Base-by-base conservation (phyloP, 2,329 filamentous ascomycete species). In the Simplicillium aogashimaense region DNA sequence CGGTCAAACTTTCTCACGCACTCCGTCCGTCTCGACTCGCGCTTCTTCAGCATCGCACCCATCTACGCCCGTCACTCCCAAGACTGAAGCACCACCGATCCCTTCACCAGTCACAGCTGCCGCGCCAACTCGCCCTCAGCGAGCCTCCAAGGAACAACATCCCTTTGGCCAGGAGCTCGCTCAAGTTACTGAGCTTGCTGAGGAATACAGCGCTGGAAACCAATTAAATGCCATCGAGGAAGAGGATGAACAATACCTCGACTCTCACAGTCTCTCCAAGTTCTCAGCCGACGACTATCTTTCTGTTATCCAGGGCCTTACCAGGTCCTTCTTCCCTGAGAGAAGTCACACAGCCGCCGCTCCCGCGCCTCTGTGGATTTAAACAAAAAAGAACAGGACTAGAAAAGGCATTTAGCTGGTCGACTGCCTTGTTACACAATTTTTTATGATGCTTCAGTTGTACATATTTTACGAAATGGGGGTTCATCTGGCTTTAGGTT, bases 131-230 rank as follows among this genome's bases (percentile, higher is more conserved):
- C 35, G 25, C 33, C 28, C 33, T 17, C 20, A 25, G 20, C 20
- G 20, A 25, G 35, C 44, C 35, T 37, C 45, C 48, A 61, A 64
- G 55, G 60, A 67, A 20, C 51, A 62, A 35, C 78, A 92, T 58
- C 90, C 90, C 0, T 97, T 97, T 53, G 86, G 86, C 39, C 81
- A 83, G 38, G 92, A 98, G 62, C 69, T 97, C 39, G 87, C 86
- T 42, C 84, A 97, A 62, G 86, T 97, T 17, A 87, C 88, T 39
- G 92, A 97, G 62, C 75, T 95, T 13, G 90, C 83, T 0, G 92
- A 97, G 63, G 89, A 95, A 61, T 90, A 87, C 50, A 78, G 79
- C 33, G 70, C 78, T 25, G 72, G 74, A 46, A 71, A 77, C 30
- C 64, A 71, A 46, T 57, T 74, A 44, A 70, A 72, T n/a, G 67